Base-by-base conservation (phyloP, 768 basidiomycete genomes). In the Mycena capillaripes region DNA sequence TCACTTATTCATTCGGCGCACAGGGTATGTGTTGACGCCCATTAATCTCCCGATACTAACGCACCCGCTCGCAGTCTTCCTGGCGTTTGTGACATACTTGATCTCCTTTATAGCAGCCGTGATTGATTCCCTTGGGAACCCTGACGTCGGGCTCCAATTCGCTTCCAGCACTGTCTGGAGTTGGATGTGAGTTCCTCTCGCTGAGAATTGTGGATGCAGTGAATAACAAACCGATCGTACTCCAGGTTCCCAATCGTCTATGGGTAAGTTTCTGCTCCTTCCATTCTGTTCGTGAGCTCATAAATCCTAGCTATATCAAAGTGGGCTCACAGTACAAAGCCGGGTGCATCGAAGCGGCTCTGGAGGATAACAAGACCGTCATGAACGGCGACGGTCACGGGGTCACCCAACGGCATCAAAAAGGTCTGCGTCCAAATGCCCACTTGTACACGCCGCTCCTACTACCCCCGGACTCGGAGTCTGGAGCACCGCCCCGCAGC, bases 151-250 rank as follows among this genome's bases (percentile, higher is more conserved):
- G 40, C 64, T 70, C n/a, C 75, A 73, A 61, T 70, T 70, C 48
- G 73, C 73, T 25, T 71, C 73, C 44, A 66, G 75, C 10, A 40
- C 60, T 1, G 59, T 76, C 46, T 76, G 75, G 75, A 69, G 64
- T 58, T 76, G 75, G 75, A 70, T 76, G 64, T 69, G 19, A 57
- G 67, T 21, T 55, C n/a, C 10, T 52, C 5, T 29, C 2, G 11
- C 9, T 61, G 65, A n/a, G 21, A 34, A 32, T 27, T 36, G 10
- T 61, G 16, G 10, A n/a, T n/a, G n/a, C n/a, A n/a, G 58, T 59
- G 40, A 59, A 59, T 12, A n/a, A n/a, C 53, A 14, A 19, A 61
- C 56, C 44, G 11, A 46, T 46, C n/a, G n/a, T 32, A n/a, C n/a
- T 44, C 0, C 34, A 69, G 67, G 67, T 62, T 76, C 36, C 72